These are phyloP conservation scores for Talaromyces liani DNA, from an alignment of 495 filamentous ascomycete species.

Conservation along the genomic window DNA sequence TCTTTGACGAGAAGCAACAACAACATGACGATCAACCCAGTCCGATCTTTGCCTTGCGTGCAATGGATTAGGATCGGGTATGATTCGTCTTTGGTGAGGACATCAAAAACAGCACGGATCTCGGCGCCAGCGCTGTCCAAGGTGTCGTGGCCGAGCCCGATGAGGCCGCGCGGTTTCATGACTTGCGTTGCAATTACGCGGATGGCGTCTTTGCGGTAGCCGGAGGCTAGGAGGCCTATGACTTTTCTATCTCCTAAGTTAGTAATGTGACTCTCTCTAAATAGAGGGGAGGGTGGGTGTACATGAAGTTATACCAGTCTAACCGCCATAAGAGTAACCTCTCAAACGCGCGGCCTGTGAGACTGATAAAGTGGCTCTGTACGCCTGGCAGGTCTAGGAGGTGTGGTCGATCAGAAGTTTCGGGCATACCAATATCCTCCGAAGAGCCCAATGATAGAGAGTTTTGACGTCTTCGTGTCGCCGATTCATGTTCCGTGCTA, in stretches of 20 bases:
- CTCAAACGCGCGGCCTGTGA: conserved; percentile 69
- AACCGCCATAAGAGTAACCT: conserved; percentile 58
- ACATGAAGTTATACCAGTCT: conserved; percentile 60
- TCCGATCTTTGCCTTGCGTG: conserved; percentile 84
- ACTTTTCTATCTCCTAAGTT: conserved; percentile 39
- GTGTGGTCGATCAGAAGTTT: conserved; percentile 30
- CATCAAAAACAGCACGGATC: conserved; percentile 49
- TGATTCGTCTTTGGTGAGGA: conserved; percentile 33
- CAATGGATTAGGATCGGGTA: conserved; percentile 70
- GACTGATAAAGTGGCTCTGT: conserved; percentile 53
- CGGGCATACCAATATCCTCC: conserved; percentile 23
- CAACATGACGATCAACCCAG: conserved; percentile 64
- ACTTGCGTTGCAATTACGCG: conserved; percentile 58
- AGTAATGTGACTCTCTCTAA: background rate
- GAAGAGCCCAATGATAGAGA: conserved; percentile 18
- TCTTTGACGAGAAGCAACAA: conserved; percentile 51
- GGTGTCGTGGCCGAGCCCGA: conserved; percentile 57
- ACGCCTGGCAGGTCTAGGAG: conserved; percentile 51
- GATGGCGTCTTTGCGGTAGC: conserved; percentile 62
- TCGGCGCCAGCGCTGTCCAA: conserved; percentile 56
- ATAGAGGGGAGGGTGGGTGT: conserved; percentile 15
- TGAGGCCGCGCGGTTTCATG: conserved; percentile 60
- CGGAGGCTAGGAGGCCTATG: conserved; percentile 50
- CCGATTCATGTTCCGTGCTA: conserved; percentile 67
- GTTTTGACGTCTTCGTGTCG: conserved; percentile 53